phyloP scores from a whole-genome alignment of 139 green algal species.

The Chlamydomonas eustigma region DNA sequence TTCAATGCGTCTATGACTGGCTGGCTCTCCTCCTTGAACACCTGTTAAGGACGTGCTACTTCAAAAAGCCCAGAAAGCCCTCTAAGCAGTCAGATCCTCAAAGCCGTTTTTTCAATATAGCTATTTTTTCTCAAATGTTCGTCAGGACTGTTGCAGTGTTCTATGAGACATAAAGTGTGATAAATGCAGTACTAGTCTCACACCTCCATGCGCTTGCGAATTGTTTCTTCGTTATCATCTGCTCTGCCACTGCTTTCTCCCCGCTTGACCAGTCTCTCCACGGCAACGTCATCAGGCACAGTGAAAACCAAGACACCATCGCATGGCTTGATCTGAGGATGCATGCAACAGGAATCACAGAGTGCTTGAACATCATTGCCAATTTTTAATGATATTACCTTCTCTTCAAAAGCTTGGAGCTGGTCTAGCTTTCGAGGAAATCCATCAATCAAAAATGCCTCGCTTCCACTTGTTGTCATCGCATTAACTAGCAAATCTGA shows the following conservation, averaged over 20 bases:
- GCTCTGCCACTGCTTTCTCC: slow-evolving; percentile 49
- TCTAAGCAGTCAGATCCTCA: too few relatives aligned
- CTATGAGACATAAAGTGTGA: too few relatives aligned
- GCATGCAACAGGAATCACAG: neutral
- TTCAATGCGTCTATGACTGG: slow-evolving; percentile 36
- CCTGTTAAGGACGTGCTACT: slow-evolving; percentile 15
- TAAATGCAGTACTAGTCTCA: too few relatives aligned
- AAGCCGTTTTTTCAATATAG: too few relatives aligned
- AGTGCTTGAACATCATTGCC: neutral
- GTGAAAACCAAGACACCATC: slow-evolving; percentile 27
- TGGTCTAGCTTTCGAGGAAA: slow-evolving; percentile 82
- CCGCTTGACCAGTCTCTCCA: slow-evolving; percentile 50
- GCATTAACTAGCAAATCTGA: slow-evolving; percentile 11
- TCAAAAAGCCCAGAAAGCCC: too few relatives aligned
- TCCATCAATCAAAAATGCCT: slow-evolving; percentile 53
- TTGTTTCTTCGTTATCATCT: slow-evolving; percentile 71
- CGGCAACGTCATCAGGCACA: slow-evolving; percentile 40
- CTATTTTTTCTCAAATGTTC: too few relatives aligned
- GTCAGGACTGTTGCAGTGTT: too few relatives aligned
- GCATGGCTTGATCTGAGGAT: slow-evolving; percentile 27
- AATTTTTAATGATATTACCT: slow-evolving; percentile 20
- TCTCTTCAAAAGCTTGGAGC: slow-evolving; percentile 53
- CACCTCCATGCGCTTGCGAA: slow-evolving; percentile 51
- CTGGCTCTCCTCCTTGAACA: slow-evolving; percentile 35
- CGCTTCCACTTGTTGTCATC: neutral